phyloP scores from a whole-genome alignment of 2,329 filamentous ascomycete species.

The Aspergillus fumigatus region DNA sequence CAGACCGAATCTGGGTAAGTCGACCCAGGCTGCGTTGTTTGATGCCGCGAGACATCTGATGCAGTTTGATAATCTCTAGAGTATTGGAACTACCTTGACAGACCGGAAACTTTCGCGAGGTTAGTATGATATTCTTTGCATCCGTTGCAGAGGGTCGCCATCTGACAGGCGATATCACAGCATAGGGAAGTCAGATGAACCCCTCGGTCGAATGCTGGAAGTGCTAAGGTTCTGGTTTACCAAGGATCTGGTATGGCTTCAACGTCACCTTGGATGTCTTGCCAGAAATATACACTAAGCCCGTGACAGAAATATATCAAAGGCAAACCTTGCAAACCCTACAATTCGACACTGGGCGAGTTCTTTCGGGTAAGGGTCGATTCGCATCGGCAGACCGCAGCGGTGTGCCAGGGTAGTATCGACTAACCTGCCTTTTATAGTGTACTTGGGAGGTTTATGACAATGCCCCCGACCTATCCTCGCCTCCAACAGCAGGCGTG shows the following conservation, averaged over 20 bases:
- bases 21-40: not conserved
- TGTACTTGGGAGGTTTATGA: conserved; percentile 95
- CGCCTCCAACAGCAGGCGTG: conserved; percentile 28
- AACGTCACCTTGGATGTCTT: not conserved
- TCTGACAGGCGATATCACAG: conserved; percentile 44
- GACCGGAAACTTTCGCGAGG: conserved; percentile 81
- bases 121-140: conserved; percentile 30
- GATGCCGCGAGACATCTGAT: conserved; percentile 12
- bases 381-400: not conserved
- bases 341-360: conserved; percentile 94
- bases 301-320: conserved; percentile 80
- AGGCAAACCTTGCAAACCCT: conserved; percentile 97
- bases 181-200: conserved; percentile 84
- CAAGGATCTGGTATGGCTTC: conserved; percentile 68
- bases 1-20: conserved; percentile 75
- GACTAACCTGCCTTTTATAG: conserved; percentile 38
- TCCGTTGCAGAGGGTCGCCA: conserved; percentile 13
- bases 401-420: not conserved
- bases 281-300: conserved; percentile 14
- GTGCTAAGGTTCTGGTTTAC: conserved; percentile 97
- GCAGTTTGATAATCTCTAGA: conserved; percentile 47
- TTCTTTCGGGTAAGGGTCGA: conserved; percentile 74
- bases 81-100: conserved; percentile 98
- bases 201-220: conserved; percentile 89
- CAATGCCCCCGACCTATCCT: conserved; percentile 60